Conservation (phyloP, 2,329 filamentous ascomycete genomes). For the Fusarium setosum region DNA sequence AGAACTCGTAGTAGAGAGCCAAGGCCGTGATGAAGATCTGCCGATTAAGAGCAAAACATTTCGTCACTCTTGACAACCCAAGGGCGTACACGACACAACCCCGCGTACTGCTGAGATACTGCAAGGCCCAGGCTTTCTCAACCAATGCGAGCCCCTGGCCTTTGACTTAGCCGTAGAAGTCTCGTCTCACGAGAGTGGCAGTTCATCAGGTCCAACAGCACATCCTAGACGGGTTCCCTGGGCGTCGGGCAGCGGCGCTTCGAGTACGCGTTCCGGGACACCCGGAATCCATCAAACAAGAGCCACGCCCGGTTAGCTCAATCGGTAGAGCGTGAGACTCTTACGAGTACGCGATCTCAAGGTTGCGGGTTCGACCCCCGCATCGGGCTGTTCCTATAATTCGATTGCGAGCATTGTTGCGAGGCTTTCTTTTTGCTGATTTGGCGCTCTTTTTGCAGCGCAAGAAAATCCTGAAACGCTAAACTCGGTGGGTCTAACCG, state of each 20-base stretch:
- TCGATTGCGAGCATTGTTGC: too few relatives aligned
- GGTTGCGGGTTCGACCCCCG: constrained; percentile 66
- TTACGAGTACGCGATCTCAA: constrained; percentile 55
- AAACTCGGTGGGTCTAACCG: background rate
- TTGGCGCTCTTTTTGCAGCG: background rate
- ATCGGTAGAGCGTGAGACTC: constrained; percentile 73
- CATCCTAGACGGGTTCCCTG: too few relatives aligned
- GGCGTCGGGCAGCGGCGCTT: too few relatives aligned
- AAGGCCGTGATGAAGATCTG: background rate
- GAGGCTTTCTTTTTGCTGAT: too few relatives aligned
- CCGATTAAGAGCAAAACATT: background rate
- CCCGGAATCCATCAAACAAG: too few relatives aligned
- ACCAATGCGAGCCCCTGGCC: too few relatives aligned
- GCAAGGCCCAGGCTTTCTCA: too few relatives aligned
- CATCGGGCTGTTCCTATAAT: constrained; percentile 54
- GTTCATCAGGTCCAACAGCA: too few relatives aligned
- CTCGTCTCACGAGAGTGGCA: background rate
- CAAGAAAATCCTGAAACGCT: background rate
- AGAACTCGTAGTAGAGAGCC: background rate
- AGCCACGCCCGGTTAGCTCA: constrained; percentile 41
- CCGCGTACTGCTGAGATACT: background rate
- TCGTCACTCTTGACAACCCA: constrained; percentile 9
- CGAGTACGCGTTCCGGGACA: background rate
- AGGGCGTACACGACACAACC: constrained; percentile 3
- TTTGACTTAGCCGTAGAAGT: too few relatives aligned